Conservation (phyloP, 208 protist species). For the Porcisia hertigi region DNA sequence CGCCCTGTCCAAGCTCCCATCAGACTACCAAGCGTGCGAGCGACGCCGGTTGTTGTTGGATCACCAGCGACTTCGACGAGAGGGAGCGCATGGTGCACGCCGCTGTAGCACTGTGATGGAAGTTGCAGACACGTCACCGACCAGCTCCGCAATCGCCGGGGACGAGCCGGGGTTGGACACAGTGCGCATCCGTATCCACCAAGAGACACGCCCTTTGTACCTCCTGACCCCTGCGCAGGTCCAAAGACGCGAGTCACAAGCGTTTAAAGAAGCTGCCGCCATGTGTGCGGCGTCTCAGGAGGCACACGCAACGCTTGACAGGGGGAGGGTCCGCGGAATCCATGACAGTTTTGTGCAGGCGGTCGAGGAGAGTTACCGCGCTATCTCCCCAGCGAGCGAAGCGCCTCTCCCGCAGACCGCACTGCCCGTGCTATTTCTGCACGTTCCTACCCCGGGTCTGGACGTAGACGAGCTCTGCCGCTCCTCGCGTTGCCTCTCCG, state of each 20-base stretch:
- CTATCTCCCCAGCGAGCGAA: not conserved
- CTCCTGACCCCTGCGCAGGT: constrained; percentile 23
- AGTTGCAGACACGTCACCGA: not conserved
- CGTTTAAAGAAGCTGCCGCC: not conserved
- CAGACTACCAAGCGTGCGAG: not conserved
- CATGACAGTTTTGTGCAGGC: constrained; percentile 3
- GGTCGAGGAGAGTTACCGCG: not conserved
- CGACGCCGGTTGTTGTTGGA: constrained; percentile 14
- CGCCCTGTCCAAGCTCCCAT: constrained; percentile 22
- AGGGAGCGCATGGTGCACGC: constrained; percentile 12
- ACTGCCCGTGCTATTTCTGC: not conserved
- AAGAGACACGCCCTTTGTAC: constrained; percentile 11
- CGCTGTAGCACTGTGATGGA: constrained; percentile 12
- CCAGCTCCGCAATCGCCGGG: not conserved
- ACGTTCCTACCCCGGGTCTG: constrained; percentile 30
- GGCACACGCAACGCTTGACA: not conserved
- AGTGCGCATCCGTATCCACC: constrained; percentile 14
- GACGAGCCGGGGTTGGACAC: not conserved
- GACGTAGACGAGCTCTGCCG: constrained; percentile 1
- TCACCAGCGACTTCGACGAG: constrained; percentile 17
- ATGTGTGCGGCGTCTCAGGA: not conserved
- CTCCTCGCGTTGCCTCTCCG: constrained; percentile 19
- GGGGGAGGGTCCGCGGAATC: not conserved
- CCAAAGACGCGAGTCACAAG: not conserved
- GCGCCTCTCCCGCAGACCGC: not conserved